A percentile compares a stretch with the other conserved stretches of the same genome.
phyloP scores from a whole-genome alignment of 495 filamentous ascomycete genomes.

The Viridothelium virens region DNA sequence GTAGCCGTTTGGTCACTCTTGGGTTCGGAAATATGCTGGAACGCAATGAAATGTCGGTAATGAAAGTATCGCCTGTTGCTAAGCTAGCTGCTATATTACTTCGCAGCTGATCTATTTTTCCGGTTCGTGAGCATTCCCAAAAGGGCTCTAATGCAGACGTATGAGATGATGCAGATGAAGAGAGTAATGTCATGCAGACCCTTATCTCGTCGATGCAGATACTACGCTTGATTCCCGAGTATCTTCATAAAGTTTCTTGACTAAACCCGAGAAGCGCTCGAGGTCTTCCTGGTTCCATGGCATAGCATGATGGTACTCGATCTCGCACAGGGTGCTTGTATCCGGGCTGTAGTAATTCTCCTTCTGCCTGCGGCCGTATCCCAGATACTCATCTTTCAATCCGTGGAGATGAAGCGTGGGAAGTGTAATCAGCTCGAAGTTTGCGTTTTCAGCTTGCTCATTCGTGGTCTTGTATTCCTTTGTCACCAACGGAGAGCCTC shows the following conservation, averaged over 20 bases:
- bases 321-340: conserved; percentile 3
- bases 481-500: neutral
- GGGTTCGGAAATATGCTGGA: no score
- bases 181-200: neutral
- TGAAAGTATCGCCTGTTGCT: no score
- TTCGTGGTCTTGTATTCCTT: neutral
- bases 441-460: neutral
- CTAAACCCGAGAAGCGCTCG: neutral
- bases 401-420: conserved; percentile 4
- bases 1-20: no score
- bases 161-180: neutral
- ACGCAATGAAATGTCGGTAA: no score
- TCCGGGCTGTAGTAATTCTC: neutral
- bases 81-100: no score
- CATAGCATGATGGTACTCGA: conserved; percentile 5
- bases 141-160: neutral
- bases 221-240: neutral
- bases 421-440: neutral
- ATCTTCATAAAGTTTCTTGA: neutral
- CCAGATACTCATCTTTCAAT: neutral
- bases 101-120: no score
- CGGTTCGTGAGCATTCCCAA: no score
- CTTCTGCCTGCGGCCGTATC: neutral
- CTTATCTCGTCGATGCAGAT: neutral
- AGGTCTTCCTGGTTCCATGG: neutral